Percentiles rank a stretch among this genome's conserved stretches.
These are phyloP conservation scores for Nemania abortiva DNA, from an alignment of 2,329 filamentous ascomycete species.

Conservation along the genomic window DNA sequence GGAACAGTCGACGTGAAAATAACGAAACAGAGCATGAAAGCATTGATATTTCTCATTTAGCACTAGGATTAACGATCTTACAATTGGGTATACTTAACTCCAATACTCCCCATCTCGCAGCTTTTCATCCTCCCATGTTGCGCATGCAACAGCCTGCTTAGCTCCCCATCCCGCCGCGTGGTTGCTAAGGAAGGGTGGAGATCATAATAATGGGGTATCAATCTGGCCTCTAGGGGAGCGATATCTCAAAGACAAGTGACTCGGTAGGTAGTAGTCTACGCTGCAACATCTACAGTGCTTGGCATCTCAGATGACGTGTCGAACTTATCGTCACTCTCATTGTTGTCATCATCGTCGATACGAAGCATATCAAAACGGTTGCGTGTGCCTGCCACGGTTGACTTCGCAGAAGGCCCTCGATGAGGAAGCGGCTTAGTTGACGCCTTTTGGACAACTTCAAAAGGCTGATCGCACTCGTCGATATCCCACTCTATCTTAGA, in stretches of 20 bases:
- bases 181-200: neutral
- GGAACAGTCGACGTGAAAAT: neutral
- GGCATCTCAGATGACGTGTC: slow-evolving; percentile 50
- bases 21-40: neutral
- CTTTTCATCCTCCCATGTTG: slow-evolving; percentile 1
- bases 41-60: slow-evolving; percentile 21
- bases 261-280: slow-evolving; percentile 26
- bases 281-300: slow-evolving; percentile 45
- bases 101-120: slow-evolving; percentile 28
- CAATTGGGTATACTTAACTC: slow-evolving; percentile 35
- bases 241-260: neutral
- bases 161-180: neutral
- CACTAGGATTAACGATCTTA: slow-evolving; percentile 11
- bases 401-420: slow-evolving; percentile 28
- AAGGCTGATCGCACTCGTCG: slow-evolving; percentile 77
- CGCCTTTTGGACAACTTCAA: slow-evolving; percentile 54
- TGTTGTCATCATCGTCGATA: slow-evolving; percentile 49
- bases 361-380: slow-evolving; percentile 50
- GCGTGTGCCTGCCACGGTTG: slow-evolving; percentile 30
- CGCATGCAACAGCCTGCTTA: slow-evolving; percentile 13
- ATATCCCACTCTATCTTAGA: slow-evolving; percentile 76
- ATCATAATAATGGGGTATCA: neutral
- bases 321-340: slow-evolving; percentile 49
- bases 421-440: slow-evolving; percentile 35
- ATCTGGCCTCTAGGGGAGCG: neutral